Conservation (phyloP, 176 grass and related monocot genomes). For the Cenchrus americanus region DNA sequence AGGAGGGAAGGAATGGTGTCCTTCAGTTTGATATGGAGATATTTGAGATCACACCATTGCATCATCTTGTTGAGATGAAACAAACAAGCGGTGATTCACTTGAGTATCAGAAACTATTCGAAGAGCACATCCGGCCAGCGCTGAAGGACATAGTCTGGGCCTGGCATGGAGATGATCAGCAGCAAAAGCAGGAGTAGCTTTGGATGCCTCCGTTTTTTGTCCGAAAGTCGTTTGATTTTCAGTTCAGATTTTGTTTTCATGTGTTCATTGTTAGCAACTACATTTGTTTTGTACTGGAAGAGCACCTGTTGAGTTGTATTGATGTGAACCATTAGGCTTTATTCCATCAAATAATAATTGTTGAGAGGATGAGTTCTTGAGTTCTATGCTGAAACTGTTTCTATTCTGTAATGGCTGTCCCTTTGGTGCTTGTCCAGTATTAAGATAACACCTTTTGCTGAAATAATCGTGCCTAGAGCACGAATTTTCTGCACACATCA, state of each 20-base stretch:
- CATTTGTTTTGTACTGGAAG: background rate
- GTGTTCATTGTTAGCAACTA: too few relatives aligned
- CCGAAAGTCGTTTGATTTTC: background rate
- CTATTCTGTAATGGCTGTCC: background rate
- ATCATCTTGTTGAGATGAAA: conserved; percentile 80
- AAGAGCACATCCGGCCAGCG: conserved; percentile 66
- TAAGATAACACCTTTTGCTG: background rate
- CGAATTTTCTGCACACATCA: too few relatives aligned
- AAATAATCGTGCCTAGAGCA: background rate
- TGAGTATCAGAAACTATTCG: conserved; percentile 70
- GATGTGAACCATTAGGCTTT: background rate
- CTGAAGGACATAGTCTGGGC: conserved; percentile 77
- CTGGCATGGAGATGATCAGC: conserved; percentile 66
- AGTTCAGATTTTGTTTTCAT: conserved; percentile 26
- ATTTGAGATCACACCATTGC: conserved; percentile 59
- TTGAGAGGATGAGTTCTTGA: background rate
- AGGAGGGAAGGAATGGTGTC: conserved; percentile 69
- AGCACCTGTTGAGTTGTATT: background rate
- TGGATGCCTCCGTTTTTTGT: background rate
- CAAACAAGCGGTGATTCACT: conserved; percentile 71
- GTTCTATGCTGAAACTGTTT: conserved; percentile 9
- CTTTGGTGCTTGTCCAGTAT: background rate
- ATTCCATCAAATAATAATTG: background rate
- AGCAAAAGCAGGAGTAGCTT: conserved; percentile 44
- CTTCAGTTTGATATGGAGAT: conserved; percentile 68